Evolutionary conservation across 1,139 yeast genomes (phyloP).

Genomic region (Taphrina deformans): DNA sequence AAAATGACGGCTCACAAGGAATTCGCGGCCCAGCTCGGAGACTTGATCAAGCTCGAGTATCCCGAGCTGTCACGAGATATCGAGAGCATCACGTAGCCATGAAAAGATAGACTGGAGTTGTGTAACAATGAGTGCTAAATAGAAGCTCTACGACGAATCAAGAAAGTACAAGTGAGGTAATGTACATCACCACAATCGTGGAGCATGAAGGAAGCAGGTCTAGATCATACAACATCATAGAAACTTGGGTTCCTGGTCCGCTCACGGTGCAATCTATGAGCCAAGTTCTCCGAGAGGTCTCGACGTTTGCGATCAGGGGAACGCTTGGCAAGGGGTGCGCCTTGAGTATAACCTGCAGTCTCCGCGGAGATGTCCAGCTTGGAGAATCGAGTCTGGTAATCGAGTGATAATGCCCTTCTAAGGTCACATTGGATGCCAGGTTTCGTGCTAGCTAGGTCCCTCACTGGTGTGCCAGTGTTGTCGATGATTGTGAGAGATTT

Average conservation of each 20-base stretch:
- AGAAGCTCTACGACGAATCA: background rate
- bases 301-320: conserved; percentile 11
- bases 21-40: conserved; percentile 45
- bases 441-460: conserved; percentile 9
- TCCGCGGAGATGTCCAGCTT: conserved; percentile 20
- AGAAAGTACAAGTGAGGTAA: background rate
- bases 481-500: background rate
- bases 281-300: conserved; percentile 18
- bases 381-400: conserved; percentile 23
- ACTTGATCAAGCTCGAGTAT: background rate
- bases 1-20: conserved; percentile 52
- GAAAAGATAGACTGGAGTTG: background rate
- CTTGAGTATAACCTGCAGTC: conserved; percentile 18
- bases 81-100: background rate
- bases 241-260: conserved; percentile 17
- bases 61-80: conserved; percentile 3
- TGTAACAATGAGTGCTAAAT: background rate
- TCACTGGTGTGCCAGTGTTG: background rate
- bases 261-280: conserved; percentile 20
- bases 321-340: conserved; percentile 20
- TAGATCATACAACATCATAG: conserved; percentile 12
- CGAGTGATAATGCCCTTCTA: conserved; percentile 24
- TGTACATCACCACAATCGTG: background rate
- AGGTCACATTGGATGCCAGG: conserved; percentile 31
- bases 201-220: background rate